Evolutionary conservation across 768 basidiomycete species (phyloP).

Genomic region (Leccinum variicolor): DNA sequence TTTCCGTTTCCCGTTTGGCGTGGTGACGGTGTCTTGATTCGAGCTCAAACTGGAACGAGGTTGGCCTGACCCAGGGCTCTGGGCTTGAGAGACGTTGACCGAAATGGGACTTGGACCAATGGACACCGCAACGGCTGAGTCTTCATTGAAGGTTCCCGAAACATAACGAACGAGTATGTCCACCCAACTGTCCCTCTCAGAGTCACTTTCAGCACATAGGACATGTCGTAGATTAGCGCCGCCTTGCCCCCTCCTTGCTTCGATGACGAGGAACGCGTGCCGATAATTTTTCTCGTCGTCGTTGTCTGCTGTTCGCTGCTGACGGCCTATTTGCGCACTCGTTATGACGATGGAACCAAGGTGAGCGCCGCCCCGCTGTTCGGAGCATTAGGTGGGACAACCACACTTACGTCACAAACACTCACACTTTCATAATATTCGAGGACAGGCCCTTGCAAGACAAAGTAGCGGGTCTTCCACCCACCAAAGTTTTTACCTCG

Average conservation of each 20-base stretch:
- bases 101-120: constrained; percentile 31
- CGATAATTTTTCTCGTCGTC: constrained; percentile 93
- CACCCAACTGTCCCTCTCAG: constrained; percentile 93
- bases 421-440: constrained; percentile 96
- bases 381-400: constrained; percentile 11
- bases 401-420: constrained; percentile 18
- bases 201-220: constrained; percentile 93
- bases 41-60: constrained; percentile 59
- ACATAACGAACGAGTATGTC: constrained; percentile 89
- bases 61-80: constrained; percentile 33
- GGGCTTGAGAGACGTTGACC: constrained; percentile 24
- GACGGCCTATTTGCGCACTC: constrained; percentile 95
- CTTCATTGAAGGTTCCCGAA: constrained; percentile 75
- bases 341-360: constrained; percentile 88
- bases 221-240: constrained; percentile 81
- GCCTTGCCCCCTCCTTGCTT: constrained; percentile 70
- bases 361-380: constrained; percentile 84
- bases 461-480: constrained; percentile 96
- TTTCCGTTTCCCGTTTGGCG: constrained; percentile 35
- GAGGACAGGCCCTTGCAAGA: constrained; percentile 83
- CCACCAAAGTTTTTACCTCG: constrained; percentile 97
- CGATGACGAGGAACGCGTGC: constrained; percentile 97
- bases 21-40: constrained; percentile 25
- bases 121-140: constrained; percentile 44
- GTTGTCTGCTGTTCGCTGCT: constrained; percentile 61